These are phyloP conservation scores for Eucalyptus pumila DNA, from an alignment of 345 rosid genomes.

Conservation along the genomic window DNA sequence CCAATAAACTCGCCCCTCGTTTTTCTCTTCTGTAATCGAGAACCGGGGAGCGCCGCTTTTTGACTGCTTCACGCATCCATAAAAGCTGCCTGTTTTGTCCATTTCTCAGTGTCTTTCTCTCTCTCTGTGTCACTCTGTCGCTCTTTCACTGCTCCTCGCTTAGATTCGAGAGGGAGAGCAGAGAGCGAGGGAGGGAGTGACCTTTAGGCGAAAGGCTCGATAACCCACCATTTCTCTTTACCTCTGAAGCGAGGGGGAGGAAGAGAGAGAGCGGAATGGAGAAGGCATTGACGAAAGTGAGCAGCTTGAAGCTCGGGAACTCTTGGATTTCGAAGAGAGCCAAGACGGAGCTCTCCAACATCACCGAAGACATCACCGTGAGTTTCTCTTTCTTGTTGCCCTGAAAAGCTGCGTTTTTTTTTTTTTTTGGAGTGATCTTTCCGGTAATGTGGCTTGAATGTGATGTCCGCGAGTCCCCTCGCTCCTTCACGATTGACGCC, in stretches of 20 bases:
- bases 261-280: constrained; percentile 33
- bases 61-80: background rate
- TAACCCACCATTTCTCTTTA: background rate
- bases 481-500: background rate
- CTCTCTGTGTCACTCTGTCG: background rate
- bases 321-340: constrained; percentile 95
- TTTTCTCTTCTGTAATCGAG: background rate
- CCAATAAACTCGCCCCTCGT: background rate
- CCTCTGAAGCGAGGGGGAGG: background rate
- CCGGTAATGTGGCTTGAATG: background rate
- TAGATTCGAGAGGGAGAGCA: background rate
- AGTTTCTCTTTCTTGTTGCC: constrained; percentile 1
- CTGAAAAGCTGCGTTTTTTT: background rate
- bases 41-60: background rate
- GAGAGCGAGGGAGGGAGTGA: background rate
- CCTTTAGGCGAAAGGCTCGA: background rate
- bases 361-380: constrained; percentile 72
- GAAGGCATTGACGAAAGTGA: constrained; percentile 79
- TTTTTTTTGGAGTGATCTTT: background rate
- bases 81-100: background rate
- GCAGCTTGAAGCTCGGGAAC: constrained; percentile 73
- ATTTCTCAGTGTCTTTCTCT: background rate
- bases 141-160: background rate
- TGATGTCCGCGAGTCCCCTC: background rate
- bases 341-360: constrained; percentile 76